Conservation (phyloP, 768 basidiomycete genomes). For the Tylopilus sp. region DNA sequence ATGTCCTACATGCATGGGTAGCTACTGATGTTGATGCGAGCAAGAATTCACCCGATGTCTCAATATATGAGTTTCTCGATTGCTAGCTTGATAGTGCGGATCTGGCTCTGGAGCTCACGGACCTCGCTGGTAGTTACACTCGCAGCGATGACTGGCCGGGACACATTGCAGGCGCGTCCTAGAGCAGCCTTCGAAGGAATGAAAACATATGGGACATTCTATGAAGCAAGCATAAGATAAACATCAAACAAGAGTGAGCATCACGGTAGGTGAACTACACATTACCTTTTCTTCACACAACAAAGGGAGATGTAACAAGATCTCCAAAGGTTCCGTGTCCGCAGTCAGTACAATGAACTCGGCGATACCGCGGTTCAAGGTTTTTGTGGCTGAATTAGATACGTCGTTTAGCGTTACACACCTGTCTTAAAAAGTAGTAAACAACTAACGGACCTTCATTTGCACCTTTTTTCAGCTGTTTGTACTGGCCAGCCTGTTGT, state of each 20-base stretch:
- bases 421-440: neutral
- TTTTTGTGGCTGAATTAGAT: constrained; percentile 78
- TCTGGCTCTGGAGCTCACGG: constrained; percentile 86
- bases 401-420: constrained; percentile 10
- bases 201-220: constrained; percentile 97
- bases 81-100: constrained; percentile 76
- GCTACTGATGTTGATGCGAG: constrained; percentile 4
- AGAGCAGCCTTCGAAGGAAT: constrained; percentile 93
- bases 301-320: constrained; percentile 93
- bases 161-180: constrained; percentile 94
- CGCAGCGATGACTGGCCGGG: constrained; percentile 90
- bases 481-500: constrained; percentile 94
- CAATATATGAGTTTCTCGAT: constrained; percentile 68
- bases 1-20: constrained; percentile 10
- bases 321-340: constrained; percentile 97
- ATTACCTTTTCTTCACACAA: constrained; percentile 95
- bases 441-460: constrained; percentile 75
- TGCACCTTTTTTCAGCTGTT: constrained; percentile 98
- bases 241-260: neutral
- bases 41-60: constrained; percentile 3
- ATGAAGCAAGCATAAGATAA: neutral
- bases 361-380: constrained; percentile 94
- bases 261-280: constrained; percentile 9
- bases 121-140: constrained; percentile 97
- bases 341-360: constrained; percentile 97